Conservation (phyloP, 2,329 filamentous ascomycete genomes). For the Pyricularia grisea region DNA sequence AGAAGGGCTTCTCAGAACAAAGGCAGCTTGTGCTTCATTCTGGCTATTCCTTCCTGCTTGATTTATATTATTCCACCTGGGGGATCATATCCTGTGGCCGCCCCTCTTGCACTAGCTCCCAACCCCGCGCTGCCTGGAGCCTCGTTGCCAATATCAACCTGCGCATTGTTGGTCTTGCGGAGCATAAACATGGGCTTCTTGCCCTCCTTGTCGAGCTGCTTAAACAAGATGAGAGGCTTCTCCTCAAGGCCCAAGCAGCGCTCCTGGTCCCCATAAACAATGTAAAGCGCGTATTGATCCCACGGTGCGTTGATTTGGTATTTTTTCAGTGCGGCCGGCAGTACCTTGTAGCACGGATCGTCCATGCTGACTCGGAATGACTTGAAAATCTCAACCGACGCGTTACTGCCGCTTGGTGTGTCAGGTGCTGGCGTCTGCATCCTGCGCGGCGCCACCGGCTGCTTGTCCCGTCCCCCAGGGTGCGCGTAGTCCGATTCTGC, state of each 20-base stretch:
- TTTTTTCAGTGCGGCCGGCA: constrained; percentile 91
- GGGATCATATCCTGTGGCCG: constrained; percentile 41
- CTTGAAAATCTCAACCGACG: constrained; percentile 92
- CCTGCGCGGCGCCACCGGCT: constrained; percentile 37
- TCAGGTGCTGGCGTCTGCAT: constrained; percentile 54
- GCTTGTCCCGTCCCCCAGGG: constrained; percentile 22
- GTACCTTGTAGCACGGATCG: constrained; percentile 93
- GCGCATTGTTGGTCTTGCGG: constrained; percentile 52
- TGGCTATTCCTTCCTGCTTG: background rate
- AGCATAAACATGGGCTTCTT: constrained; percentile 99
- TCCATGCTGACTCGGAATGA: constrained; percentile 97
- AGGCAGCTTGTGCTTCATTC: too few relatives aligned
- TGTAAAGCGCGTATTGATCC: constrained; percentile 95
- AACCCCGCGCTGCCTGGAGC: constrained; percentile 45
- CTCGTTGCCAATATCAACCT: constrained; percentile 32
- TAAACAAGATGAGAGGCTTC: constrained; percentile 91
- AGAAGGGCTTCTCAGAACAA: background rate
- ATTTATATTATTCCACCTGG: constrained; percentile 49
- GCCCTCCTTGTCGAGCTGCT: constrained; percentile 92
- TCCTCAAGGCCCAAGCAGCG: constrained; percentile 86
- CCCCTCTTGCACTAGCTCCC: constrained; percentile 31
- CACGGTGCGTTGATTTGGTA: constrained; percentile 98
- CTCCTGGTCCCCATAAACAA: constrained; percentile 98
- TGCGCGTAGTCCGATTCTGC: constrained; percentile 36
- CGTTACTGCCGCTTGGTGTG: constrained; percentile 44